Percentiles rank a stretch among this genome's conserved stretches.
phyloP scores from a whole-genome alignment of 2,329 filamentous ascomycete species.

The Fusarium sp. region DNA sequence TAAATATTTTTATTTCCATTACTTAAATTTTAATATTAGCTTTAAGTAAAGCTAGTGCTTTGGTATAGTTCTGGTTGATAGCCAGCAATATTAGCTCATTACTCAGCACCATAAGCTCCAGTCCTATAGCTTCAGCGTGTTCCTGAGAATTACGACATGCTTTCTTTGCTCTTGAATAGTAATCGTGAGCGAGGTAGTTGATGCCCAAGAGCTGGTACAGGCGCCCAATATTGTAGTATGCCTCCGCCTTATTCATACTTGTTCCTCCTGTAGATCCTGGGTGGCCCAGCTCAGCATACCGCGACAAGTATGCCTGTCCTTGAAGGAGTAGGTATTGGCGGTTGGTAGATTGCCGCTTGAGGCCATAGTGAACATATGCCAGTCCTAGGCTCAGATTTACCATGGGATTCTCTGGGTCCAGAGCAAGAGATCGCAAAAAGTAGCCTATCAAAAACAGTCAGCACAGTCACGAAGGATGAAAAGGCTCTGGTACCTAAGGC shows the following conservation, averaged over 20 bases:
- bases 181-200: constrained; percentile 72
- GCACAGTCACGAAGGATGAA: background rate
- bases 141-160: constrained; percentile 1
- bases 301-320: constrained; percentile 80
- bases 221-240: constrained; percentile 57
- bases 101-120: constrained; percentile 50
- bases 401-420: constrained; percentile 82
- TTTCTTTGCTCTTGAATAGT: constrained; percentile 67
- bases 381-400: constrained; percentile 86
- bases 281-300: constrained; percentile 49
- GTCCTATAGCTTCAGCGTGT: constrained; percentile 30
- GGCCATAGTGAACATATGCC: constrained; percentile 87
- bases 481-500: constrained; percentile 73
- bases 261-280: background rate
- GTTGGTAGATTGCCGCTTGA: constrained; percentile 92
- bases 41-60: constrained; percentile 50
- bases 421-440: constrained; percentile 81
- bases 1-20: background rate
- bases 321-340: constrained; percentile 89
- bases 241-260: constrained; percentile 47
- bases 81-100: constrained; percentile 53
- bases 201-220: constrained; percentile 56
- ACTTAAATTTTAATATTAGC: constrained; percentile 41
- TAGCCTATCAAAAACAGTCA: constrained; percentile 67
- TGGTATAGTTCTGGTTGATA: constrained; percentile 48